Evolutionary conservation across 2,329 filamentous ascomycete species (phyloP), one percentile per base, ranked within the genome.

Genomic region (Talaromyces sp.): DNA sequence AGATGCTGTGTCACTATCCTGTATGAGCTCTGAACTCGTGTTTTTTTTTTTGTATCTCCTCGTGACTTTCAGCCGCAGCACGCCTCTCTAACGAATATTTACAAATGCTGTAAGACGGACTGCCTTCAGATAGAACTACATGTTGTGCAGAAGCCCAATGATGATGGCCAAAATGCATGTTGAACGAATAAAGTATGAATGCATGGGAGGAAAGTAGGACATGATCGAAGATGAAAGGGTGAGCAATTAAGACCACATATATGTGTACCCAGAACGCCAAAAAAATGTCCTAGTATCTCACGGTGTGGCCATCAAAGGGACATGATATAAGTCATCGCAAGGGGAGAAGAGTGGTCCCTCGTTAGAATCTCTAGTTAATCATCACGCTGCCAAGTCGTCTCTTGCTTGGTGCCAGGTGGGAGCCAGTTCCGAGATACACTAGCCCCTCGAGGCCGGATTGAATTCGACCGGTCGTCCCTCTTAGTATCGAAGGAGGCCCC

Each of bases 371-470:
- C 16, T 37, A 61, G 37, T 75, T 73, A n/a, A 68, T 85, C 83
- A 61, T 74, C 77, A 28, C 73, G 73, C 66, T 80, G 81, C 93
- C 92, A 96, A 1, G 91, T 96, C 58, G 92, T 89, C 73, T 96
- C 90, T 74, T 93, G 90, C 72, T 86, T 92, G 1, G 91, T 96
- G 7, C 92, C 91, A 0, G 89, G 88, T 18, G 89, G 84, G 63
- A 96, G 78, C 86, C 90, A 93, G 25, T 76, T 74, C 40, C 71
- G 71, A 52, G 76, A 72, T 62, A 70, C 73, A 60, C 76, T 80
- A 42, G 72, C 69, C 44, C 74, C 75, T 55, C 77, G 74, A 39
- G 77, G 70, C 63, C 77, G 74, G 33, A 73, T 71, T 18, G 75
- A 72, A n/a, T 78, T 77, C 37, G 77, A 76, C 31, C 80, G 79